Conservation (phyloP, 768 basidiomycete genomes). For the Mycena sanguinolenta region DNA sequence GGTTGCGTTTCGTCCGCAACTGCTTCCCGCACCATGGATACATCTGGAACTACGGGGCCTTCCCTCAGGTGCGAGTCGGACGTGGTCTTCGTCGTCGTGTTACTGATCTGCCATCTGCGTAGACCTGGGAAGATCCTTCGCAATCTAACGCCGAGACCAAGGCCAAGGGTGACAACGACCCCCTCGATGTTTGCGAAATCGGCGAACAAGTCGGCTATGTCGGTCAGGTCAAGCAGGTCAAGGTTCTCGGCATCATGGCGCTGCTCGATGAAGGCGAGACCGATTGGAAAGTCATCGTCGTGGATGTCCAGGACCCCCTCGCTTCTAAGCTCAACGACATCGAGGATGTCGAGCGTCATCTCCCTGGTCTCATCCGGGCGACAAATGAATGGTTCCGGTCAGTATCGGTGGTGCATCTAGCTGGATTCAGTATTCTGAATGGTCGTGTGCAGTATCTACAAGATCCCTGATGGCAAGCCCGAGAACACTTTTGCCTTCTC, state of each 20-base stretch:
- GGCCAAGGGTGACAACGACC: slow-evolving; percentile 99
- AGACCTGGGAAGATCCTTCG: slow-evolving; percentile 99
- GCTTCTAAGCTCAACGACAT: slow-evolving; percentile 98
- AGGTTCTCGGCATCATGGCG: slow-evolving; percentile 99
- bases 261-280: slow-evolving; percentile 99
- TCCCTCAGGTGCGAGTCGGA: slow-evolving; percentile 83
- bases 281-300: slow-evolving; percentile 99
- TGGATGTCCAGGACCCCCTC: slow-evolving; percentile 95
- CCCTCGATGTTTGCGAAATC: slow-evolving; percentile 99
- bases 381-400: slow-evolving; percentile 99
- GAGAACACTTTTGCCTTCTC: slow-evolving; percentile 99
- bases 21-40: slow-evolving; percentile 99
- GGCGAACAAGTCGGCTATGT: slow-evolving; percentile 98
- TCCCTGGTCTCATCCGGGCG: slow-evolving; percentile 95
- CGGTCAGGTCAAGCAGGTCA: slow-evolving; percentile 99
- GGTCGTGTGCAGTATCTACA: slow-evolving; percentile 80
- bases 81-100: not conserved
- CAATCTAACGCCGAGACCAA: slow-evolving; percentile 95
- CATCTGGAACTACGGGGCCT: slow-evolving; percentile 99
- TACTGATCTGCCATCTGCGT: slow-evolving; percentile 28
- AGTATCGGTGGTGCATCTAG: slow-evolving; percentile 5
- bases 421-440: slow-evolving; percentile 19
- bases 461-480: slow-evolving; percentile 95
- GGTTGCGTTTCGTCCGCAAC: slow-evolving; percentile 97
- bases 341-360: slow-evolving; percentile 98